phyloP scores from a whole-genome alignment of 768 basidiomycete species.

The Guyanaporus albipodus region DNA sequence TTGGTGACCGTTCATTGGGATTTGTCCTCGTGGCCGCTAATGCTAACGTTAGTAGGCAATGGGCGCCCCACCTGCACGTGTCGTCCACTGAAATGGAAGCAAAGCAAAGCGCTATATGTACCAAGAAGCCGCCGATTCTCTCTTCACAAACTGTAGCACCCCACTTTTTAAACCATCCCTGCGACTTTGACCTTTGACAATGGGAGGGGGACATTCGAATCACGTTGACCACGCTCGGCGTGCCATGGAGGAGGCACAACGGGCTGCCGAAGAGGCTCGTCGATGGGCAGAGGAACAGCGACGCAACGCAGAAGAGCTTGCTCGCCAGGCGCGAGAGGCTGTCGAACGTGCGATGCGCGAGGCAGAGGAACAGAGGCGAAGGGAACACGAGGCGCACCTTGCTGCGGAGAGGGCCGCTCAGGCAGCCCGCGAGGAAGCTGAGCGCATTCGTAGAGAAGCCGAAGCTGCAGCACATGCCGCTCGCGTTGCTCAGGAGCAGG shows the following conservation, averaged over 20 bases:
- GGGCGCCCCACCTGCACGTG: neutral
- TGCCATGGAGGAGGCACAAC: conserved; percentile 19
- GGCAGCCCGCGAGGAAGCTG: conserved; percentile 21
- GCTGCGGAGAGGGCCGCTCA: conserved; percentile 23
- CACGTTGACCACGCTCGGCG: conserved; percentile 23
- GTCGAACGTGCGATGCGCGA: conserved; percentile 23
- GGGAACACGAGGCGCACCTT: conserved; percentile 15
- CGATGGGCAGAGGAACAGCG: conserved; percentile 20
- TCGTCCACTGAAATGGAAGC: too few species aligned
- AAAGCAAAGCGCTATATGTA: too few species aligned
- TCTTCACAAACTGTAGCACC: neutral
- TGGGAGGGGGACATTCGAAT: conserved; percentile 28
- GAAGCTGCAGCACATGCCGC: conserved; percentile 25
- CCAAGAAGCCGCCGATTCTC: too few species aligned
- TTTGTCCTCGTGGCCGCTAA: conserved; percentile 1
- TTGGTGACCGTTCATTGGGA: conserved; percentile 1
- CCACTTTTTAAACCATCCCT: neutral
- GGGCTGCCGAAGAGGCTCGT: conserved; percentile 18
- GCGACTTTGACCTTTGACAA: neutral
- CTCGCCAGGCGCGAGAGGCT: conserved; percentile 19
- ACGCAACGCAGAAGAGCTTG: conserved; percentile 17
- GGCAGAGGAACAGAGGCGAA: conserved; percentile 15
- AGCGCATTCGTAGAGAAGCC: conserved; percentile 18
- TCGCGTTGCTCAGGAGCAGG: conserved; percentile 18
- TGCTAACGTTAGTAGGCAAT: neutral